A percentile compares a stretch with the other conserved stretches of the same genome.
These are phyloP conservation scores for Verticillium tricorpus DNA, from an alignment of 2,329 filamentous ascomycete genomes.

Conservation along the genomic window DNA sequence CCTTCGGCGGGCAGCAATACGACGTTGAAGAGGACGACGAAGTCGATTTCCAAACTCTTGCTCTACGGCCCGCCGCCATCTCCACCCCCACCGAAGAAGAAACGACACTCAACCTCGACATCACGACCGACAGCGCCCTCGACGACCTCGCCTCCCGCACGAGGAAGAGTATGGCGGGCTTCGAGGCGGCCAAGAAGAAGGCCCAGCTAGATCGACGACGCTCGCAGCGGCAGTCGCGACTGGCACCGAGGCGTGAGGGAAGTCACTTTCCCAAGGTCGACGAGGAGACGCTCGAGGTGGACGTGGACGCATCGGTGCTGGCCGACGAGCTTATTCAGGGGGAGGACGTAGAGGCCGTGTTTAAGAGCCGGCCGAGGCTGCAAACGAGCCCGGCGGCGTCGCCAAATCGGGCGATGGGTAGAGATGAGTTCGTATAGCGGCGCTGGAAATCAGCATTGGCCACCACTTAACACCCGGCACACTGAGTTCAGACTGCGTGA, in stretches of 20 bases:
- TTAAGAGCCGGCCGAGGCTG: conserved; percentile 78
- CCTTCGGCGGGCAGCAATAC: conserved; percentile 22
- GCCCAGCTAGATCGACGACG: conserved; percentile 53
- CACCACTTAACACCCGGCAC: no score
- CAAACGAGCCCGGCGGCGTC: conserved; percentile 65
- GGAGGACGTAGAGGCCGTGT: conserved; percentile 78
- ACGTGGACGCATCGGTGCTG: conserved; percentile 40
- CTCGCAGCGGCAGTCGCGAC: conserved; percentile 39
- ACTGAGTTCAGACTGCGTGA: no score
- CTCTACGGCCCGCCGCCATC: conserved; percentile 8
- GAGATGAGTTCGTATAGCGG: neutral
- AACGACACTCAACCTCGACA: conserved; percentile 10
- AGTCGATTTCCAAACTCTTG: conserved; percentile 14
- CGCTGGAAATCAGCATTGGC: neutral
- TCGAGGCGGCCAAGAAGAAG: conserved; percentile 56
- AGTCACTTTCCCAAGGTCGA: conserved; percentile 43
- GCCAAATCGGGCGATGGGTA: conserved; percentile 29
- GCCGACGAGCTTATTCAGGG: conserved; percentile 63
- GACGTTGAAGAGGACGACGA: conserved; percentile 25
- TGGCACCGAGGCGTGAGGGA: conserved; percentile 32
- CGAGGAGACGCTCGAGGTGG: conserved; percentile 33
- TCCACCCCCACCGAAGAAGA: neutral
- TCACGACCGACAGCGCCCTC: conserved; percentile 25
- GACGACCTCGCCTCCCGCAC: conserved; percentile 55
- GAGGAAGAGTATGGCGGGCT: conserved; percentile 56